phyloP scores from a whole-genome alignment of 352 stramenopile genomes.

The Globisporangium spinosum region DNA sequence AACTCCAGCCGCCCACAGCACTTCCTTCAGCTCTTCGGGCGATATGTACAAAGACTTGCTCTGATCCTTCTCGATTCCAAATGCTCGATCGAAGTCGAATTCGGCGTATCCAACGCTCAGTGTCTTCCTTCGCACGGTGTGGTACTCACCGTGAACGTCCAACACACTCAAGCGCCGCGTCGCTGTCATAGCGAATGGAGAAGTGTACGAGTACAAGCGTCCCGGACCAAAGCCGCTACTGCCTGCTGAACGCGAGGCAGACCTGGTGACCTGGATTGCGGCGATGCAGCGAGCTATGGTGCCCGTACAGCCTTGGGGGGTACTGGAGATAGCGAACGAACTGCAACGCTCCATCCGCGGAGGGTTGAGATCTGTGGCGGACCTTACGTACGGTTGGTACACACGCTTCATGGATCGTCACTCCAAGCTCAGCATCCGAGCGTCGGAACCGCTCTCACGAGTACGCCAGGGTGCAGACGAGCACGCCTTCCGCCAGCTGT shows the following conservation, averaged over 20 bases:
- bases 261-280: slow-evolving; percentile 1
- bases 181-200: too few species aligned
- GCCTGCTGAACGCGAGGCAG: neutral
- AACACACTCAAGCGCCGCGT: neutral
- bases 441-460: neutral
- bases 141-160: slow-evolving; percentile 41
- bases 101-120: slow-evolving; percentile 23
- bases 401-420: neutral
- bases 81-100: slow-evolving; percentile 46
- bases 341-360: too few species aligned
- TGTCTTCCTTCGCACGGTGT: slow-evolving; percentile 22
- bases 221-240: neutral
- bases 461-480: neutral
- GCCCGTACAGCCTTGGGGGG: neutral
- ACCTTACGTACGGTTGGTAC: neutral
- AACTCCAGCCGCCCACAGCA: slow-evolving; percentile 58
- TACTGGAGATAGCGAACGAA: neutral
- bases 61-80: slow-evolving; percentile 38
- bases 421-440: neutral
- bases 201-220: neutral
- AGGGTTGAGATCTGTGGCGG: too few species aligned
- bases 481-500: neutral
- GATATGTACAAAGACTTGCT: slow-evolving; percentile 38
- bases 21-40: slow-evolving; percentile 64
- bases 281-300: neutral